Percentiles rank a stretch among this genome's conserved stretches.
Conservation (phyloP, 805 yeast species). For the Cyberlindnera mycetangii region DNA sequence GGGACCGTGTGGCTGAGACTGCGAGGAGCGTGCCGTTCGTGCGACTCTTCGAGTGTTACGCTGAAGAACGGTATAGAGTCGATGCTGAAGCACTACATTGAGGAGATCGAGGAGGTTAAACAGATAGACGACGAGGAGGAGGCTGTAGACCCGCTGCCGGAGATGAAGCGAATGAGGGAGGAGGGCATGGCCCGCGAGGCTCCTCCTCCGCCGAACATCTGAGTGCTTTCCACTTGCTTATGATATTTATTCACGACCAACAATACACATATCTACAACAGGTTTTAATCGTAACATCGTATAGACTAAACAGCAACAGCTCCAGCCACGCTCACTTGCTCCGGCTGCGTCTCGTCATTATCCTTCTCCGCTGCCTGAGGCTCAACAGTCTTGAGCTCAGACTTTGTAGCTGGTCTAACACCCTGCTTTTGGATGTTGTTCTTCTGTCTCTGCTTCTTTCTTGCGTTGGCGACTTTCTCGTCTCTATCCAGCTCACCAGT, state of each 20-base stretch:
- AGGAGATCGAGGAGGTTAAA: slow-evolving; percentile 59
- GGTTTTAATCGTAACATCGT: slow-evolving; percentile 1
- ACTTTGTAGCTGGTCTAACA: slow-evolving; percentile 5
- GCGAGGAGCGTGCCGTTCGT: slow-evolving; percentile 72
- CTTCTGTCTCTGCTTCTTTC: slow-evolving; percentile 21
- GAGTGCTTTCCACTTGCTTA: not conserved
- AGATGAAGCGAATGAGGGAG: slow-evolving; percentile 17
- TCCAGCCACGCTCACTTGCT: slow-evolving; percentile 1
- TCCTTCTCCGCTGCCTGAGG: not conserved
- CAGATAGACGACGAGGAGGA: slow-evolving; percentile 44
- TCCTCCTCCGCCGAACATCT: slow-evolving; percentile 22
- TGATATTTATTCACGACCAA: slow-evolving; percentile 6
- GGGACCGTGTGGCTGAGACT: slow-evolving; percentile 60
- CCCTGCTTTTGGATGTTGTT: slow-evolving; percentile 9
- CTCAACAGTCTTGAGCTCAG: not conserved
- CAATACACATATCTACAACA: not conserved
- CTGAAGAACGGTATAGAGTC: slow-evolving; percentile 67
- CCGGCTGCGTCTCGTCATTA: not conserved
- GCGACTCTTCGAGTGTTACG: slow-evolving; percentile 64
- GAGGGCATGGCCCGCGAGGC: slow-evolving; percentile 10
- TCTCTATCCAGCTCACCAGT: slow-evolving; percentile 79
- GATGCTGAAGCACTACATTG: slow-evolving; percentile 68
- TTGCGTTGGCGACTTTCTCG: slow-evolving; percentile 37
- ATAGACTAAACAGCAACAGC: not conserved
- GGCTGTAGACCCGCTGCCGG: slow-evolving; percentile 15